Evolutionary conservation across 2,329 filamentous ascomycete genomes (phyloP).

Genomic region (Triangularia verruculosa): DNA sequence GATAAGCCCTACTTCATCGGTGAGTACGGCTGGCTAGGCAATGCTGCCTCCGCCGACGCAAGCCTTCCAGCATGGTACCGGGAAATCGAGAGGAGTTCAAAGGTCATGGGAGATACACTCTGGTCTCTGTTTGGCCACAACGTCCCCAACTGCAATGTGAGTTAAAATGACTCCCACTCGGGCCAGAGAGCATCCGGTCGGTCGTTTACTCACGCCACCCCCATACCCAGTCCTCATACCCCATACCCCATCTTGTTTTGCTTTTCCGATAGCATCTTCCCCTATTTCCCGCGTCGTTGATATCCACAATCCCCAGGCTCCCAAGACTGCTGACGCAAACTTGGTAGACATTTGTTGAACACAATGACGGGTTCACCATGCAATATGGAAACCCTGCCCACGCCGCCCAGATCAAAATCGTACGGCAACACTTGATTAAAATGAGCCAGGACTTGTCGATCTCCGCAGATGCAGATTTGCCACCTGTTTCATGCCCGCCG

Average conservation of each 20-base stretch:
- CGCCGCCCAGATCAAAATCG: constrained; percentile 36
- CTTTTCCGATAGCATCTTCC: background rate
- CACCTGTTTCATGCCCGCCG: constrained; percentile 39
- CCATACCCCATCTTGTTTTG: background rate
- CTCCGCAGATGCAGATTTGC: constrained; percentile 34
- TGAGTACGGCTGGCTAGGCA: constrained; percentile 46
- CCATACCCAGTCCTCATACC: background rate
- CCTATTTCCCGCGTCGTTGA: background rate
- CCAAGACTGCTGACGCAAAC: background rate
- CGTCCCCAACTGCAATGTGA: constrained; percentile 42
- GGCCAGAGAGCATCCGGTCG: background rate
- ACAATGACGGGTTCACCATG: constrained; percentile 44
- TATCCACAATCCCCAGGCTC: background rate
- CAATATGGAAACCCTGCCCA: constrained; percentile 35
- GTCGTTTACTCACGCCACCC: background rate
- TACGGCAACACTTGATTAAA: constrained; percentile 43
- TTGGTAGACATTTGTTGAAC: constrained; percentile 40
- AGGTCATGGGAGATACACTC: constrained; percentile 42
- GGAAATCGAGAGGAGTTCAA: constrained; percentile 38
- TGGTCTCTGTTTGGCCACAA: constrained; percentile 48
- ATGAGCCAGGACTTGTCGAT: constrained; percentile 38
- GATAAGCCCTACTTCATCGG: constrained; percentile 44
- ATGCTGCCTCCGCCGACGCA: constrained; percentile 28
- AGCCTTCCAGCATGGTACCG: constrained; percentile 40
- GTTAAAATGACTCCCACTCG: constrained; percentile 13